A percentile compares a stretch with the other conserved stretches of the same genome.
These are phyloP conservation scores for Yamadazyma mexicana DNA, from an alignment of 1,139 yeast species.

Conservation along the genomic window DNA sequence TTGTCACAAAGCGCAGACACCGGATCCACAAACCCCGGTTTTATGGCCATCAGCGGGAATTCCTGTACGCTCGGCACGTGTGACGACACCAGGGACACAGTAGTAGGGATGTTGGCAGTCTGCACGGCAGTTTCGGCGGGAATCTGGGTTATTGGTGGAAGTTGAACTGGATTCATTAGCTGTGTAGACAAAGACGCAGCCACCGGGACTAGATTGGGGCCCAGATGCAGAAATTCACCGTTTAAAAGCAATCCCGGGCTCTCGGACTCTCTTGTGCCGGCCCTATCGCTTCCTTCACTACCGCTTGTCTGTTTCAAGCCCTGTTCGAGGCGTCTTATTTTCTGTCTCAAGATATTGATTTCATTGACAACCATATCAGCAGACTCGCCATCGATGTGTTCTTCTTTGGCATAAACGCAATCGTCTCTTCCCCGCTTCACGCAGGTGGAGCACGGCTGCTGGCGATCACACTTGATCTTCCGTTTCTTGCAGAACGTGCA, in stretches of 20 bases:
- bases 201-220: too few relatives aligned
- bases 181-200: too few relatives aligned
- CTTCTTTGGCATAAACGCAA: conserved; percentile 14
- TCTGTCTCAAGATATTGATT: conserved; percentile 1
- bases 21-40: too few relatives aligned
- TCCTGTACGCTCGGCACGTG: too few relatives aligned
- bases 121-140: too few relatives aligned
- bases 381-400: not conserved
- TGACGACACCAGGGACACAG: too few relatives aligned
- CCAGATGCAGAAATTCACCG: too few relatives aligned
- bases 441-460: conserved; percentile 43
- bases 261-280: not conserved
- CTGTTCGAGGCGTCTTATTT: conserved; percentile 1
- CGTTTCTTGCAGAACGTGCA: conserved; percentile 43
- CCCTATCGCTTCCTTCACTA: not conserved
- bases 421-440: conserved; percentile 22
- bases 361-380: conserved; percentile 1
- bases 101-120: too few relatives aligned
- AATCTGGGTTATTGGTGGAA: too few relatives aligned
- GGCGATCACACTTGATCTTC: conserved; percentile 45
- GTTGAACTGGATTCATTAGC: too few relatives aligned
- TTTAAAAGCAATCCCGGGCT: too few relatives aligned
- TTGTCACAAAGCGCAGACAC: not conserved
- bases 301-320: not conserved
- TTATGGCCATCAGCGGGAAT: too few relatives aligned